Evolutionary conservation across 2,329 filamentous ascomycete species (phyloP).

Genomic region (Trichoderma brevicompactum): DNA sequence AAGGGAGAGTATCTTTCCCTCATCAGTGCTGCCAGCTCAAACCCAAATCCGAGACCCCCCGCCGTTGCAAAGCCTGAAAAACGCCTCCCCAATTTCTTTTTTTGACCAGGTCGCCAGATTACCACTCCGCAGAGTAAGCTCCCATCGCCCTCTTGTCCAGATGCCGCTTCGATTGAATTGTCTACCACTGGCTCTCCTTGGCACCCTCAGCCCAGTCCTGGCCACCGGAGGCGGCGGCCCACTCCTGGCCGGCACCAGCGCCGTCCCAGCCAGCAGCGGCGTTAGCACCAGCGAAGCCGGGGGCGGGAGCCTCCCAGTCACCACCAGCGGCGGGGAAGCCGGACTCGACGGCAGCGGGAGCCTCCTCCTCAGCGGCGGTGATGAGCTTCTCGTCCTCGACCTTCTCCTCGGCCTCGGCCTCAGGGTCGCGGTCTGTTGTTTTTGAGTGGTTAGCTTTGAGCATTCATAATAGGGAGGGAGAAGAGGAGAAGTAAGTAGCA

Average conservation of each 20-base stretch:
- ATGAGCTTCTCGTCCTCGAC: conserved; percentile 89
- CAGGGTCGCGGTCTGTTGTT: conserved; percentile 84
- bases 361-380: conserved; percentile 82
- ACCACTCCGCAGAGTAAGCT: conserved; percentile 27
- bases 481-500: too few species aligned
- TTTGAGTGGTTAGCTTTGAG: conserved; percentile 19
- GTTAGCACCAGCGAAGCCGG: conserved; percentile 67
- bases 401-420: conserved; percentile 99
- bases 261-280: conserved; percentile 61
- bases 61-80: conserved; percentile 33
- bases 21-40: conserved; percentile 81
- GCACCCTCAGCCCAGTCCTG: conserved; percentile 69
- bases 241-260: conserved; percentile 60
- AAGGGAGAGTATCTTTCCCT: conserved; percentile 94
- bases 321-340: conserved; percentile 69
- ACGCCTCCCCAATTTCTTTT: conserved; percentile 30
- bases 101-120: conserved; percentile 23
- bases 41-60: conserved; percentile 40
- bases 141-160: conserved; percentile 7
- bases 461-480: background rate
- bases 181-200: conserved; percentile 61
- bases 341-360: conserved; percentile 74
- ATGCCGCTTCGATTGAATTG: background rate
- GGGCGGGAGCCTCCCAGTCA: conserved; percentile 86
- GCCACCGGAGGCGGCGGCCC: conserved; percentile 66